Conservation (phyloP, 345 rosid species). For the Lagerstroemia speciosa region DNA sequence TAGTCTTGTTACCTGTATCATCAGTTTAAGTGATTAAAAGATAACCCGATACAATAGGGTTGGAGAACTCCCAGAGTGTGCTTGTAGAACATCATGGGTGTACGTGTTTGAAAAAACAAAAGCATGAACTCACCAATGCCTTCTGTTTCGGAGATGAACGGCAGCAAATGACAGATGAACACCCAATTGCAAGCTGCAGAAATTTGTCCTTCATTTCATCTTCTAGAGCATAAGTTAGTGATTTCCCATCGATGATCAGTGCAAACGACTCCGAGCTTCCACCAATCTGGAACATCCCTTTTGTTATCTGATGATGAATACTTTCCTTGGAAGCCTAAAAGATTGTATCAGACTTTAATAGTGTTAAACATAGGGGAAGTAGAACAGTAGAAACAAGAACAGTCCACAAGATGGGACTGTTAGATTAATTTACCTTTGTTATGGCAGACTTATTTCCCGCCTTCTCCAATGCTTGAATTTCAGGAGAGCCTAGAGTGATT, state of each 20-base stretch:
- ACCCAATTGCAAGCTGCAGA: constrained; percentile 61
- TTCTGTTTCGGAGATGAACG: constrained; percentile 98
- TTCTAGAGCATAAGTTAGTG: constrained; percentile 71
- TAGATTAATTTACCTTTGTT: constrained; percentile 34
- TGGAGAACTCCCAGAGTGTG: background rate
- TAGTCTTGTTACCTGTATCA: constrained; percentile 61
- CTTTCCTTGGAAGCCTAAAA: constrained; percentile 66
- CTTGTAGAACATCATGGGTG: background rate
- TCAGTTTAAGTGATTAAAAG: constrained; percentile 13
- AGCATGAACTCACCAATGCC: constrained; percentile 61
- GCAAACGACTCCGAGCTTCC: constrained; percentile 51
- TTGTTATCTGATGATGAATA: constrained; percentile 38
- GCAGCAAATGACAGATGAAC: constrained; percentile 92
- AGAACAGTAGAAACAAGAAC: background rate
- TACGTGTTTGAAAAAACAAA: background rate
- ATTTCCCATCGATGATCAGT: constrained; percentile 83
- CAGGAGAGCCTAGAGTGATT: constrained; percentile 60
- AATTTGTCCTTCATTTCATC: constrained; percentile 54
- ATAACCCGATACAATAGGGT: background rate
- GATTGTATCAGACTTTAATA: background rate
- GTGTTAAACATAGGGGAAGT: background rate
- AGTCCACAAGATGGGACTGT: background rate
- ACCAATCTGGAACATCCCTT: constrained; percentile 37
- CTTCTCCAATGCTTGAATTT: constrained; percentile 53
- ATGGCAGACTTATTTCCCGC: constrained; percentile 35